phyloP scores from a whole-genome alignment of 805 yeast genomes.

The Saccharomycopsis sp. region DNA sequence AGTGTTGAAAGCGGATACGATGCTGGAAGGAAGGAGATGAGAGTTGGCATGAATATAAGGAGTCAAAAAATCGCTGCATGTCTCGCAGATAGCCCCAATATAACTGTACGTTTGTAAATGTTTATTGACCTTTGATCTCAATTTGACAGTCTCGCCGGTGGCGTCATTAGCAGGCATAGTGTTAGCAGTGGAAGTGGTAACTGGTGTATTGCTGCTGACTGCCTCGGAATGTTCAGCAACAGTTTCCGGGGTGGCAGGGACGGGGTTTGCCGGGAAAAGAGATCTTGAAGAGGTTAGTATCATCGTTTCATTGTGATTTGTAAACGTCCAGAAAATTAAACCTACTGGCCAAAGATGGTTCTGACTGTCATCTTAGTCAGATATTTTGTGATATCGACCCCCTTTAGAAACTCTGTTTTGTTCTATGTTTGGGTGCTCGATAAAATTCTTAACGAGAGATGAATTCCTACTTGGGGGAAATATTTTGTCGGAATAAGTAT shows the following conservation, averaged over 20 bases:
- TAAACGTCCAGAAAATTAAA: not conserved
- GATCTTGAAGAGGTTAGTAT: not conserved
- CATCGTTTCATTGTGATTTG: not conserved
- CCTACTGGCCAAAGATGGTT: not conserved
- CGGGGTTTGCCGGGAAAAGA: not conserved
- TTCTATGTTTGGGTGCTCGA: not conserved
- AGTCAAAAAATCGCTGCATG: not conserved
- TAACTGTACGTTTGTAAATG: not conserved
- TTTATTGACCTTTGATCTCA: slow-evolving; percentile 1
- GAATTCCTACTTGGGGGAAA: no score
- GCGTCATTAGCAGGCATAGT: not conserved
- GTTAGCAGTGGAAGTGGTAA: not conserved
- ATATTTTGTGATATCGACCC: not conserved
- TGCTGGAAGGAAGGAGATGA: not conserved
- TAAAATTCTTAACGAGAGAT: no score
- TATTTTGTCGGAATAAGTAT: not conserved
- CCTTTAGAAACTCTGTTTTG: not conserved
- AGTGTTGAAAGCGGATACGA: not conserved
- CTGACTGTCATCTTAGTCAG: not conserved
- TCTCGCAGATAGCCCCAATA: not conserved
- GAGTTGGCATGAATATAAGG: slow-evolving; percentile 1
- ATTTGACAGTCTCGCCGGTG: not conserved
- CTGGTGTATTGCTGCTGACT: not conserved
- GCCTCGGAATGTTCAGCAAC: not conserved
- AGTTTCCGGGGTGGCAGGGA: not conserved